Conservation (phyloP, 2,329 filamentous ascomycete species). For the Exophiala sp. region DNA sequence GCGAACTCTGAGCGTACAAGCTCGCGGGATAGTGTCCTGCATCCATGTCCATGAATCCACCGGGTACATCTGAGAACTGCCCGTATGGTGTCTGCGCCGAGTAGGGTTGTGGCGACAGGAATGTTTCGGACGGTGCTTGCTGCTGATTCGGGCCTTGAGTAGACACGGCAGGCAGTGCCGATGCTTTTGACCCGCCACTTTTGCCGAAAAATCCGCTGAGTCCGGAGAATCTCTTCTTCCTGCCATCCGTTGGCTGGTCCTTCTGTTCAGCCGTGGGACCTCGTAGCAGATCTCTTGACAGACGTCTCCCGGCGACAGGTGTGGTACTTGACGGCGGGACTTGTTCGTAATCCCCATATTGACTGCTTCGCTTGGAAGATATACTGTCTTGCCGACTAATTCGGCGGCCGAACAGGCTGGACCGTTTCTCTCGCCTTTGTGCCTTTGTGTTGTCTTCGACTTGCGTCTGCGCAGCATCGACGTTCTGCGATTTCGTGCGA, state of each 20-base stretch:
- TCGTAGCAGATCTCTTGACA: conserved; percentile 10
- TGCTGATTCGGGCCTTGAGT: background rate
- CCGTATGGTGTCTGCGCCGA: conserved; percentile 8
- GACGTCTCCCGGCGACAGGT: conserved; percentile 5
- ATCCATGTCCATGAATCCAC: conserved; percentile 4
- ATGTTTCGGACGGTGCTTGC: conserved; percentile 1
- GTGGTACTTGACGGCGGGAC: conserved; percentile 8
- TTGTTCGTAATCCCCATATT: conserved; percentile 10
- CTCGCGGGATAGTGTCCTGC: background rate
- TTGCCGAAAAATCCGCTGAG: conserved; percentile 19
- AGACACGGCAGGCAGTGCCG: background rate
- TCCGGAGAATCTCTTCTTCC: conserved; percentile 26
- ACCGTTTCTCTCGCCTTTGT: conserved; percentile 17
- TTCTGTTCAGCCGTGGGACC: conserved; percentile 7
- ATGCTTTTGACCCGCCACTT: conserved; percentile 4
- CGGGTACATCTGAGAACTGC: conserved; percentile 2
- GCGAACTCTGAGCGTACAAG: background rate
- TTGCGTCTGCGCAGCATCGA: background rate
- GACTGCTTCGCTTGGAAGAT: conserved; percentile 21
- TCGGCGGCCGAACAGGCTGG: conserved; percentile 13
- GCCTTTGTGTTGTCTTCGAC: background rate
- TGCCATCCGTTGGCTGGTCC: conserved; percentile 11
- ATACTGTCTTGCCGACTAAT: conserved; percentile 20
- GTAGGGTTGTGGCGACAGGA: conserved; percentile 14
- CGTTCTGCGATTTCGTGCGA: conserved; percentile 19